phyloP scores from a whole-genome alignment of 2,329 filamentous ascomycete species.

The Apiospora saccharicola region DNA sequence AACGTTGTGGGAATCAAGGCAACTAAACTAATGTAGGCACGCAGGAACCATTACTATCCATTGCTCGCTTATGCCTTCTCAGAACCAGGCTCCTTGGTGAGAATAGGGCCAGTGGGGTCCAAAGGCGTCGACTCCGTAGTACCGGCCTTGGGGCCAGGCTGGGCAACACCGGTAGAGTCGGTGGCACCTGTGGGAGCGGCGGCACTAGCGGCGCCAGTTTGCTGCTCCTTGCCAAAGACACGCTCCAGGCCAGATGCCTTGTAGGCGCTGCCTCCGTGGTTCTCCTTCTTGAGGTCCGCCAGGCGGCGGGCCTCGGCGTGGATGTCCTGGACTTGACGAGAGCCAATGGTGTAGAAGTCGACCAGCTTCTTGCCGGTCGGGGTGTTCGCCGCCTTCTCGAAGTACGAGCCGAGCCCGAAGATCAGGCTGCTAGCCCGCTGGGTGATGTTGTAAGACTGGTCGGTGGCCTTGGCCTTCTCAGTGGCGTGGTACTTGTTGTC shows the following conservation, averaged over 20 bases:
- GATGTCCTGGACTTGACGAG: constrained; percentile 92
- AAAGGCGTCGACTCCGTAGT: constrained; percentile 38
- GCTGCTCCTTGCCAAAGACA: constrained; percentile 63
- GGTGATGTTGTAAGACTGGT: constrained; percentile 83
- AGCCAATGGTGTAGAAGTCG: constrained; percentile 84
- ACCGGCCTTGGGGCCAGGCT: constrained; percentile 37
- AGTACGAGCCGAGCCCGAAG: constrained; percentile 82
- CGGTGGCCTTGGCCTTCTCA: constrained; percentile 83
- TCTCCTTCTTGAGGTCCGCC: constrained; percentile 83
- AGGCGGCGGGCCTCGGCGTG: constrained; percentile 89
- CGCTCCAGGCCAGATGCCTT: constrained; percentile 65
- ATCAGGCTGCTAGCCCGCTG: constrained; percentile 72
- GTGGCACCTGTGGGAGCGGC: constrained; percentile 17
- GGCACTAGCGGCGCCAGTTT: constrained; percentile 18
- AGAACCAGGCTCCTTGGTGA: constrained; percentile 36
- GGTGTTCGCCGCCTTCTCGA: constrained; percentile 88
- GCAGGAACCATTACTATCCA: not conserved
- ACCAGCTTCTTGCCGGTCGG: constrained; percentile 89
- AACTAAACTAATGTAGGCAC: constrained; percentile 12
- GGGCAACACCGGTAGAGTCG: constrained; percentile 32
- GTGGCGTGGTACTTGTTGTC: constrained; percentile 87
- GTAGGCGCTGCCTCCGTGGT: constrained; percentile 65
- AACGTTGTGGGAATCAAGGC: constrained; percentile 12
- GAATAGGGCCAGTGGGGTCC: constrained; percentile 33
- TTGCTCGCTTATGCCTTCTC: constrained; percentile 33